Evolutionary conservation across 495 filamentous ascomycete genomes (phyloP).

Genomic region (Penicillium simplicissimum): DNA sequence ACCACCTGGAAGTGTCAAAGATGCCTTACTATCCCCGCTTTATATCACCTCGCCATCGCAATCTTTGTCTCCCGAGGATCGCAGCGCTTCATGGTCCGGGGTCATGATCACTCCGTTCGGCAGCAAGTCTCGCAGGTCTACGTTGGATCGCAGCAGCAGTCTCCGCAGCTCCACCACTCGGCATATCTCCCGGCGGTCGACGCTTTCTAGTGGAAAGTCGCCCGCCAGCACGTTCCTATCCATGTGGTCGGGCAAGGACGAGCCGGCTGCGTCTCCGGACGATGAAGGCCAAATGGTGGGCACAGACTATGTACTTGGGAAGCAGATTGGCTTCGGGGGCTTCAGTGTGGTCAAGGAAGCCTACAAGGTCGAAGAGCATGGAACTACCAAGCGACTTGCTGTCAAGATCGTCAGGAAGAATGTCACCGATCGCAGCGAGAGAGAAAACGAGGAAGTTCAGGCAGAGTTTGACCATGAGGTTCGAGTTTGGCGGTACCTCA

Average conservation of each 20-base stretch:
- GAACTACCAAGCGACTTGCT: constrained; percentile 54
- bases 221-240: constrained; percentile 61
- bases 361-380: constrained; percentile 60
- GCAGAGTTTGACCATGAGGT: constrained; percentile 77
- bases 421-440: constrained; percentile 53
- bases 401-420: constrained; percentile 75
- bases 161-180: constrained; percentile 37
- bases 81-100: constrained; percentile 48
- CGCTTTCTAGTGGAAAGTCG: constrained; percentile 49
- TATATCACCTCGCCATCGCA: constrained; percentile 47
- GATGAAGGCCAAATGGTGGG: constrained; percentile 75
- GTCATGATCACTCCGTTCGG: constrained; percentile 43
- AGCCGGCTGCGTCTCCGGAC: constrained; percentile 55
- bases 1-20: constrained; percentile 48
- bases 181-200: constrained; percentile 48
- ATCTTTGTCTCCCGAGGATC: constrained; percentile 49
- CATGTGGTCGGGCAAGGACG: constrained; percentile 51
- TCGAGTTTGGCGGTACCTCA: constrained; percentile 68
- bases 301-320: constrained; percentile 70
- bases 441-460: constrained; percentile 68
- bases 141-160: constrained; percentile 42
- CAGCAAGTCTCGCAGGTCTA: constrained; percentile 44
- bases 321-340: constrained; percentile 68
- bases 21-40: constrained; percentile 55
- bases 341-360: constrained; percentile 75